Evolutionary conservation across 345 rosid genomes (phyloP).

Genomic region (Bretschneidera sinensis): DNA sequence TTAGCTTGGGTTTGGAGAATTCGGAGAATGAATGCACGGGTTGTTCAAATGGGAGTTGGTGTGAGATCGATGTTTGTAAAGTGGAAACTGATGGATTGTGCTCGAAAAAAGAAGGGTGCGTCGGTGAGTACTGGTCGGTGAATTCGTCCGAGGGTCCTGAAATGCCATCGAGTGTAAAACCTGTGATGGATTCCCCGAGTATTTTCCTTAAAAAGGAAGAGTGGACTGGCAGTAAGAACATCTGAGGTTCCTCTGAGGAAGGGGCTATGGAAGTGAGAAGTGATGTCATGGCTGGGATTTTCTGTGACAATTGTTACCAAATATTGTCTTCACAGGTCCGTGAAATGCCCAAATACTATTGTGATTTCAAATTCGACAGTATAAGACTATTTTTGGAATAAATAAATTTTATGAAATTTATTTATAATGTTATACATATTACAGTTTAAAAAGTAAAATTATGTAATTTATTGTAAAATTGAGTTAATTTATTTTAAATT

Average conservation of each 20-base stretch:
- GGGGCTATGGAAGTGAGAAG: conserved; percentile 18
- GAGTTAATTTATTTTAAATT: too few species aligned
- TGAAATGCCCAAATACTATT: too few species aligned
- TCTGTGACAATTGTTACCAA: conserved; percentile 10
- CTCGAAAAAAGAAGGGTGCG: conserved; percentile 16
- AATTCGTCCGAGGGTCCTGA: conserved; percentile 17
- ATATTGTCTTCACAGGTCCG: conserved; percentile 10
- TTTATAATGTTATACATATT: too few species aligned
- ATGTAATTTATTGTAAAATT: too few species aligned
- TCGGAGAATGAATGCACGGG: conserved; percentile 3
- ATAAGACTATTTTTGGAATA: too few species aligned
- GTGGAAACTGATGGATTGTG: conserved; percentile 10
- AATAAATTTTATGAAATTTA: too few species aligned
- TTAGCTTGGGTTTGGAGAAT: conserved; percentile 1
- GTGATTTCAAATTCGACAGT: too few species aligned
- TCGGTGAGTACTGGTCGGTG: conserved; percentile 3
- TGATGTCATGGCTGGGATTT: conserved; percentile 14
- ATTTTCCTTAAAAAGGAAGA: conserved; percentile 18
- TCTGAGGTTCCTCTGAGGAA: conserved; percentile 13
- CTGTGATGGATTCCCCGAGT: neutral
- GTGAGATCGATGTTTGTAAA: conserved; percentile 11
- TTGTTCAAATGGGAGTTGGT: conserved; percentile 7
- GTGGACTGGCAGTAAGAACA: conserved; percentile 16
- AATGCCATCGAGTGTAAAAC: conserved; percentile 14
- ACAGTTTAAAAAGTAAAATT: too few species aligned